These are phyloP conservation scores for Cornus suecica DNA, from an alignment of 148 eudicot genomes.

Conservation along the genomic window DNA sequence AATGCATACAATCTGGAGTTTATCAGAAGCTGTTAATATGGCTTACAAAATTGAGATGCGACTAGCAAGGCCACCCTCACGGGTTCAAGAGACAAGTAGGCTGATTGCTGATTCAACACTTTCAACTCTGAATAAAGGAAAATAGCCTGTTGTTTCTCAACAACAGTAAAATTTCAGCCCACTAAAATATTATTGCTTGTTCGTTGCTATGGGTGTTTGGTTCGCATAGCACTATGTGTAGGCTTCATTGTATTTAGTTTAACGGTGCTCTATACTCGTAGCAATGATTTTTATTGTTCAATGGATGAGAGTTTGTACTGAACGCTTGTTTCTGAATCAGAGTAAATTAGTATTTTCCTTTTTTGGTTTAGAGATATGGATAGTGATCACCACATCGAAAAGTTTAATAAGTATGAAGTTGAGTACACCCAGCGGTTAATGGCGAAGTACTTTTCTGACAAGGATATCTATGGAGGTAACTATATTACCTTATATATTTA, in stretches of 20 bases:
- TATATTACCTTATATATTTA: too few relatives aligned
- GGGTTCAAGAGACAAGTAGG: too few relatives aligned
- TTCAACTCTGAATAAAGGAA: too few relatives aligned
- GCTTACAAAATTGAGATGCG: too few relatives aligned
- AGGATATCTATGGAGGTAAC: conserved; percentile 74
- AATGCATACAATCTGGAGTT: too few relatives aligned
- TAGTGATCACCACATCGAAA: conserved; percentile 21
- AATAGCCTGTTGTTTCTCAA: too few relatives aligned
- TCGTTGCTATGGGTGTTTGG: background rate
- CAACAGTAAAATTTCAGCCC: too few relatives aligned
- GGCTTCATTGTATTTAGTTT: background rate
- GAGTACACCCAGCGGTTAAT: conserved; percentile 36
- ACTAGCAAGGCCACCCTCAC: too few relatives aligned
- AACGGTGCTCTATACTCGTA: background rate
- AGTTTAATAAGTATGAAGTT: conserved; percentile 36
- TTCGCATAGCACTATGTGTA: background rate
- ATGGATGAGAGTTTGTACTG: background rate
- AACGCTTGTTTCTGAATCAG: background rate
- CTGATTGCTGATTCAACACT: too few relatives aligned
- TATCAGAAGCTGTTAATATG: too few relatives aligned
- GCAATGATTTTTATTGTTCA: background rate
- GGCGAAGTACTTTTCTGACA: conserved; percentile 66
- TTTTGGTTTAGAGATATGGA: conserved; percentile 26
- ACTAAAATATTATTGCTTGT: too few relatives aligned
- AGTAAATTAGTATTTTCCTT: background rate